Base-by-base conservation (phyloP, 1,139 yeast genomes). In the Candida freyschussii region DNA sequence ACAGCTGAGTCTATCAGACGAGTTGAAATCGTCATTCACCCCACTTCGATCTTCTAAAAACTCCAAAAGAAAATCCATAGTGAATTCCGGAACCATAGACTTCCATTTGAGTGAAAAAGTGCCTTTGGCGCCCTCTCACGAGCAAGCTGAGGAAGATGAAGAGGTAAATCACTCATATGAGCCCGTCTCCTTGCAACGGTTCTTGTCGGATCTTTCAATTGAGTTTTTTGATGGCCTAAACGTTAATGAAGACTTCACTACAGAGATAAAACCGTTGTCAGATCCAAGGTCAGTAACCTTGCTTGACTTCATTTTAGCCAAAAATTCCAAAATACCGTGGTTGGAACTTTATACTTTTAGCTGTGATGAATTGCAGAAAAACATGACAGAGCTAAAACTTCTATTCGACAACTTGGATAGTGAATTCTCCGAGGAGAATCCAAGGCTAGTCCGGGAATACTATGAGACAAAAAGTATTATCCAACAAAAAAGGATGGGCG, bases 151-250 rank as follows among this genome's bases (percentile, higher is more conserved):
- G 4, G 41, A 34, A 11, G 30, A 31, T 3, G 37, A 20, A 17
- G 32, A 34, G 4, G 41, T 33, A 13, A 12, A 16, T n/a, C 18
- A 13, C 2, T 34, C 39, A 15, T 48, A 52, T 24, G 33, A 34
- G 8, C 65, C 68, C 5, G 71, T 68, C 1, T 45, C 67, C 0
- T 54, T 72, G 21, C 48, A 59, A 1, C 59, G 62, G 14, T 75
- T 76, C 36, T 54, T 76, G 43, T 53, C 52, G 7, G 74, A 70
- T 36, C 57, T 73, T 8, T 69, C 70, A 0, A 63, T 75, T 12
- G 65, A 66, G 27, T 75, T 75, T 44, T 70, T 66, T 43, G 75
- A 74, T 43, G 76, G 72, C 40, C 56, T 69, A 36, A 69, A 68
- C 26, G 59, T 69, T 17, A 41, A 67, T 57, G 48, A 55, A 45